phyloP scores from a whole-genome alignment of 495 filamentous ascomycete species.

The Pseudoneurospora amorphoporcata region DNA sequence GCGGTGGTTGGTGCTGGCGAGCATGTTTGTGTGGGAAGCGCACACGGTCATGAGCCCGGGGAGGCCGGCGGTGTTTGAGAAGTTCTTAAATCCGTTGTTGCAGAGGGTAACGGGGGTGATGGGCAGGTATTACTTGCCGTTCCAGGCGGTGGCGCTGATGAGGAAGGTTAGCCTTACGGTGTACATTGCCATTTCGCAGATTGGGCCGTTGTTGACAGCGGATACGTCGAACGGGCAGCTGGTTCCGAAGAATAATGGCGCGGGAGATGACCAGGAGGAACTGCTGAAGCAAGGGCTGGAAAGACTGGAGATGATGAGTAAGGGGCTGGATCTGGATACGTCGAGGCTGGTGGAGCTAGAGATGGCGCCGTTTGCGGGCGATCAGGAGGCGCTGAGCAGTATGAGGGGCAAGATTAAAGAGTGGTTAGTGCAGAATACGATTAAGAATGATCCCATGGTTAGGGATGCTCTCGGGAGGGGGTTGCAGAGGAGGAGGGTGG shows the following conservation, averaged over 20 bases:
- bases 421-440: slow-evolving; percentile 66
- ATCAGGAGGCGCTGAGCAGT: slow-evolving; percentile 47
- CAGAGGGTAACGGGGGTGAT: slow-evolving; percentile 23
- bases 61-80: slow-evolving; percentile 43
- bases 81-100: slow-evolving; percentile 55
- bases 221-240: slow-evolving; percentile 19
- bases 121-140: slow-evolving; percentile 69
- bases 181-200: slow-evolving; percentile 84
- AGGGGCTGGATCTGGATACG: slow-evolving; percentile 54
- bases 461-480: slow-evolving; percentile 58
- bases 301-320: slow-evolving; percentile 43
- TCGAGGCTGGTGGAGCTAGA: slow-evolving; percentile 62
- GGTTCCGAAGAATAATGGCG: slow-evolving; percentile 6
- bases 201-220: slow-evolving; percentile 51
- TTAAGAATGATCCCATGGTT: slow-evolving; percentile 63
- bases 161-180: slow-evolving; percentile 68
- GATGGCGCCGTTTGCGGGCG: slow-evolving; percentile 70
- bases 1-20: slow-evolving; percentile 70
- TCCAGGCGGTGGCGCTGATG: slow-evolving; percentile 70
- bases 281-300: slow-evolving; percentile 40
- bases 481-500: slow-evolving; percentile 45
- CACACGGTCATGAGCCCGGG: slow-evolving; percentile 59
- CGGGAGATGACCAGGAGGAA: slow-evolving; percentile 25
- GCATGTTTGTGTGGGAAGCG: slow-evolving; percentile 63
- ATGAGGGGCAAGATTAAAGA: slow-evolving; percentile 61